Base-by-base conservation (phyloP, 225 moss, liverwort and hornwort species). In the Neckera pumila region DNA sequence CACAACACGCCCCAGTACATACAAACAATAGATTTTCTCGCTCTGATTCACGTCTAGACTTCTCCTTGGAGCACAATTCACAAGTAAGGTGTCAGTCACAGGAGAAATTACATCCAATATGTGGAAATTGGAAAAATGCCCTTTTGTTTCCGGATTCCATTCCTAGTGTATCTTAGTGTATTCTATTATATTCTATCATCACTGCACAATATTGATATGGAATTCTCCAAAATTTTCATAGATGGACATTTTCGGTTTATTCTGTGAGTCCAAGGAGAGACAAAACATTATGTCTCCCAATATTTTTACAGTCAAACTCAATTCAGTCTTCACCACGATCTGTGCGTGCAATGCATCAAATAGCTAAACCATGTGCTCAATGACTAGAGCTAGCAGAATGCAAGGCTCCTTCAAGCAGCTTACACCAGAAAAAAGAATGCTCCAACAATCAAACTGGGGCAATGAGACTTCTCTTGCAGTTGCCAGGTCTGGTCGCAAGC, bases 401-500 rank as follows among this genome's bases (percentile, higher is more conserved):
- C 43, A 63, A 28, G 34, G 47, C 47, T 63, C 47, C 64, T 64
- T 64, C 64, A 64, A n/a, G 77, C 38, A 53, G 86, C 92, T 85
- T 58, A 89, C 92, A 92, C 76, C 70, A 92, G 31, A 73, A 92
- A 87, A 82, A 92, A 92, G 81, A 91, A 79, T n/a, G 87, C 64
- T 8, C 92, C 92, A 15, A 91, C 82, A 47, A 87, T 17, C 74
- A 92, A 69, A 92, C 87, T 72, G 90, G 90, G 40, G 71, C 90
- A 12, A 70, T 65, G 63, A 92, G 87, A 45, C 84, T 72, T 65
- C 85, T 90, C 87, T 91, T 90, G 53, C 92, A 92, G 83, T 89
- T 89, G 77, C 92, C 92, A 66, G 89, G 90, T 79, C 92, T 90
- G 36, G 89, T 87, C 78, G 92, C 92, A 13, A 92, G 92, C 92